Evolutionary conservation across 768 basidiomycete species (phyloP).

Genomic region (Russula compacta): DNA sequence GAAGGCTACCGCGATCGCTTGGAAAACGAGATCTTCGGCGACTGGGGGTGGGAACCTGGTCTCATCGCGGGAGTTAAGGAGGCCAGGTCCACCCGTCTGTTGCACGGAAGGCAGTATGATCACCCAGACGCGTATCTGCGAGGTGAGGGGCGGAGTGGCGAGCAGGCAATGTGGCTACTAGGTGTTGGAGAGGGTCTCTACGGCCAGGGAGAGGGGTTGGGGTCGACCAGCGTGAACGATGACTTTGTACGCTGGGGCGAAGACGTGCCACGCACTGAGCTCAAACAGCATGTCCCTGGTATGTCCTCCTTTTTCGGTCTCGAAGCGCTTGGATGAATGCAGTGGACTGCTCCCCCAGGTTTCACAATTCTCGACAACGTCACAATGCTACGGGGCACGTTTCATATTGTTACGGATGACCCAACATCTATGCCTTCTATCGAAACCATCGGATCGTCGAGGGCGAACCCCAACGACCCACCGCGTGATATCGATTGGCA

Average conservation of each 20-base stretch:
- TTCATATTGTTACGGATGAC: conserved; percentile 68
- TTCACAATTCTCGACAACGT: conserved; percentile 79
- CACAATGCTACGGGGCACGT: conserved; percentile 60
- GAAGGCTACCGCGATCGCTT: conserved; percentile 46
- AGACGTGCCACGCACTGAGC: conserved; percentile 44
- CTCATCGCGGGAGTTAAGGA: conserved; percentile 48
- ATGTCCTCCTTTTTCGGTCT: conserved; percentile 8
- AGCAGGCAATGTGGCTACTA: conserved; percentile 18
- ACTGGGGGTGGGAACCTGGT: conserved; percentile 57
- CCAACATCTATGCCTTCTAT: conserved; percentile 50
- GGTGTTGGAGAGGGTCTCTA: conserved; percentile 21
- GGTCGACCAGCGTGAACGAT: conserved; percentile 35
- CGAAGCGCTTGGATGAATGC: neutral
- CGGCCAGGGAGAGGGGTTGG: conserved; percentile 23
- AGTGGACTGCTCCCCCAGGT: conserved; percentile 35
- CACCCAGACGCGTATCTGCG: conserved; percentile 32
- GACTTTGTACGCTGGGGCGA: conserved; percentile 49
- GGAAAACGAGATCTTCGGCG: conserved; percentile 57
- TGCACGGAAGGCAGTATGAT: conserved; percentile 24
- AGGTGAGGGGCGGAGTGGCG: conserved; percentile 28
- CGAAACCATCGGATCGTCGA: conserved; percentile 38
- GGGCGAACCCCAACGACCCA: conserved; percentile 29
- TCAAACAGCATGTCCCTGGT: conserved; percentile 64
- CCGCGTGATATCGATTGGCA: conserved; percentile 50
- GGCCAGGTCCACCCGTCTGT: conserved; percentile 38